These are phyloP conservation scores for Phytophthora hybrid DNA, from an alignment of 352 stramenopile species.

Conservation along the genomic window DNA sequence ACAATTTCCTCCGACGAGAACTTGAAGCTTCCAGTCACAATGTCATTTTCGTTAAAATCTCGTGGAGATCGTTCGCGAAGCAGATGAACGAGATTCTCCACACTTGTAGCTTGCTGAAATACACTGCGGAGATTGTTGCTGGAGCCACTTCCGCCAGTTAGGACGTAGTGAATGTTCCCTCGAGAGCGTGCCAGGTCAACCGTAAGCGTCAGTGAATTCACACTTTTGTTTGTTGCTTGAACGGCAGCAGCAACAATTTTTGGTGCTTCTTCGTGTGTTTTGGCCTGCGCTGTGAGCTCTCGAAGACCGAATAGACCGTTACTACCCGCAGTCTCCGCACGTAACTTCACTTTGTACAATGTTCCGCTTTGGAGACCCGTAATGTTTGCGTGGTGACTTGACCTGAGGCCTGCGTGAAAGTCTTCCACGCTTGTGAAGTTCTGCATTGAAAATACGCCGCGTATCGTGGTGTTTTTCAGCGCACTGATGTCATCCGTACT, in stretches of 20 bases:
- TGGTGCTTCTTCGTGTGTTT: slow-evolving; percentile 66
- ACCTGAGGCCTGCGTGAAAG: slow-evolving; percentile 29
- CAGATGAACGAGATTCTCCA: slow-evolving; percentile 40
- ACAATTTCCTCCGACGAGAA: slow-evolving; percentile 27
- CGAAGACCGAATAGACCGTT: slow-evolving; percentile 56
- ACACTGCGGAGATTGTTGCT: slow-evolving; percentile 30
- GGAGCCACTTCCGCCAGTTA: slow-evolving; percentile 14
- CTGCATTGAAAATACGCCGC: slow-evolving; percentile 39
- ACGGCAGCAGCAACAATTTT: slow-evolving; percentile 42
- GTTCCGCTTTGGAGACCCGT: slow-evolving; percentile 50
- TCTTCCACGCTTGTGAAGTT: slow-evolving; percentile 54
- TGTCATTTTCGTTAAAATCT: slow-evolving; percentile 14
- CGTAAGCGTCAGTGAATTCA: slow-evolving; percentile 50
- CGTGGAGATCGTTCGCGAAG: slow-evolving; percentile 27
- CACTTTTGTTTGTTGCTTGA: slow-evolving; percentile 55
- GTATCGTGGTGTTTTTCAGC: slow-evolving; percentile 20
- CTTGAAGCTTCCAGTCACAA: slow-evolving; percentile 22
- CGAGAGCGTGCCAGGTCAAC: slow-evolving; percentile 47
- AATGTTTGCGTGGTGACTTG: slow-evolving; percentile 48
- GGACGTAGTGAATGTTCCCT: slow-evolving; percentile 69
- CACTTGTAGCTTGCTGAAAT: slow-evolving; percentile 45
- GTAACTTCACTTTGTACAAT: slow-evolving; percentile 55
- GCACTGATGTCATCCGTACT: slow-evolving; percentile 36
- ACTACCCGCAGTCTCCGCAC: slow-evolving; percentile 61
- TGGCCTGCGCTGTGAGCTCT: slow-evolving; percentile 30